Evolutionary conservation across 2,329 filamentous ascomycete species (phyloP).

Genomic region (Venturia nashicola): DNA sequence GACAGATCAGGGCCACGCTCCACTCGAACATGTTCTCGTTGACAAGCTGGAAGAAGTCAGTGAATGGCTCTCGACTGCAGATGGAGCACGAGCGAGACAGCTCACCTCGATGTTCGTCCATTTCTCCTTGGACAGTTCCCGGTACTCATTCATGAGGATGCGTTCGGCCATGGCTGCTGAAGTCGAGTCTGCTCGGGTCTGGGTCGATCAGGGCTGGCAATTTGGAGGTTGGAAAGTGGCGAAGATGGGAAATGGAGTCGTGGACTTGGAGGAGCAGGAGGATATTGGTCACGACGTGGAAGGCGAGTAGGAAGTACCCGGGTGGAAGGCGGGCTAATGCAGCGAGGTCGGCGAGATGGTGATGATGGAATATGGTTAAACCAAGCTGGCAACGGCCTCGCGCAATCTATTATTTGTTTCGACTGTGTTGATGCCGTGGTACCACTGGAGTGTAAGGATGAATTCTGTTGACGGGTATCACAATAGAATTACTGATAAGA

Average conservation of each 20-base stretch:
- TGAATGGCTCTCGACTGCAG: background rate
- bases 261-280: background rate
- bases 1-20: constrained; percentile 78
- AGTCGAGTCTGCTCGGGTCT: background rate
- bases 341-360: background rate
- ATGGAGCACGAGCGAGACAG: constrained; percentile 7
- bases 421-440: background rate
- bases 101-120: constrained; percentile 84
- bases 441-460: background rate
- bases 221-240: background rate
- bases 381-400: background rate
- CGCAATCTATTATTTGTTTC: background rate
- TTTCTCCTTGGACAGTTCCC: constrained; percentile 71
- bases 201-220: background rate
- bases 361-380: background rate
- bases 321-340: background rate
- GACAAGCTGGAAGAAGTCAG: constrained; percentile 43
- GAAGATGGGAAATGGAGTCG: background rate
- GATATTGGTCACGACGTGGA: background rate
- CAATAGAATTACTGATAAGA: no score
- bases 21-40: constrained; percentile 79
- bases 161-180: constrained; percentile 44
- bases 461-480: no score
- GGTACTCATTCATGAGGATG: constrained; percentile 81
- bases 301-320: background rate